Evolutionary conservation across 371 early-diverging fungal species (phyloP).

Genomic region (Massospora cicadina): DNA sequence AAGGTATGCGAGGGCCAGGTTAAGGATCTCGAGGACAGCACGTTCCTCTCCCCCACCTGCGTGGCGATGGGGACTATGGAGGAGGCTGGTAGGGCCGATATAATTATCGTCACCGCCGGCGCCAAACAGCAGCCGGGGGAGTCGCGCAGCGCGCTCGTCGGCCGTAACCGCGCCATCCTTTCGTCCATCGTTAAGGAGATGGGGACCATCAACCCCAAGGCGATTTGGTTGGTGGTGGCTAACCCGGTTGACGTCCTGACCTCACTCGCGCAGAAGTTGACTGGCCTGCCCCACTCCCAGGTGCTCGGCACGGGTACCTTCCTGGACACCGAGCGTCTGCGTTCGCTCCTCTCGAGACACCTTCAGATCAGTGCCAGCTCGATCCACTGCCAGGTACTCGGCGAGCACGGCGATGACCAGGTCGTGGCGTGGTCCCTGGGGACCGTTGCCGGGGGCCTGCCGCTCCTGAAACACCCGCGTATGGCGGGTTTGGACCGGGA

Average conservation of each 20-base stretch:
- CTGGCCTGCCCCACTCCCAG: slow-evolving; percentile 52
- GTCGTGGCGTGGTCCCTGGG: slow-evolving; percentile 67
- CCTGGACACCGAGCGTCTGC: slow-evolving; percentile 58
- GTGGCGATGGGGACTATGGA: slow-evolving; percentile 33
- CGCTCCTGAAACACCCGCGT: slow-evolving; percentile 40
- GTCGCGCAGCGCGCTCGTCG: slow-evolving; percentile 52
- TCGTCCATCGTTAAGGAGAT: slow-evolving; percentile 43
- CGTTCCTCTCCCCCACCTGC: slow-evolving; percentile 39
- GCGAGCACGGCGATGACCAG: slow-evolving; percentile 79
- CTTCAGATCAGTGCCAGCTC: slow-evolving; percentile 42
- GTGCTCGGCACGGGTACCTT: slow-evolving; percentile 79
- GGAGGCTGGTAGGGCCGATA: slow-evolving; percentile 68
- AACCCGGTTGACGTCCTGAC: slow-evolving; percentile 77
- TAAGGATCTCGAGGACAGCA: slow-evolving; percentile 57
- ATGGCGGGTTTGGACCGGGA: slow-evolving; percentile 32
- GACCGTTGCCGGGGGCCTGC: slow-evolving; percentile 42
- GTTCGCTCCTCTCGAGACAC: slow-evolving; percentile 34
- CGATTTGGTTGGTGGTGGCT: slow-evolving; percentile 57
- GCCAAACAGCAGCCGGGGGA: slow-evolving; percentile 69
- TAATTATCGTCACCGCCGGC: slow-evolving; percentile 75
- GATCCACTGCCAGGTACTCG: slow-evolving; percentile 63
- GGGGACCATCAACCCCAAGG: slow-evolving; percentile 48
- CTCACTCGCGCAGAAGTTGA: slow-evolving; percentile 56
- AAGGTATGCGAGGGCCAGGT: slow-evolving; percentile 53
- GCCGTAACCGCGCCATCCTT: slow-evolving; percentile 60